These are phyloP conservation scores for Colletotrichum sp. DNA, from an alignment of 2,329 filamentous ascomycete species.

Conservation along the genomic window DNA sequence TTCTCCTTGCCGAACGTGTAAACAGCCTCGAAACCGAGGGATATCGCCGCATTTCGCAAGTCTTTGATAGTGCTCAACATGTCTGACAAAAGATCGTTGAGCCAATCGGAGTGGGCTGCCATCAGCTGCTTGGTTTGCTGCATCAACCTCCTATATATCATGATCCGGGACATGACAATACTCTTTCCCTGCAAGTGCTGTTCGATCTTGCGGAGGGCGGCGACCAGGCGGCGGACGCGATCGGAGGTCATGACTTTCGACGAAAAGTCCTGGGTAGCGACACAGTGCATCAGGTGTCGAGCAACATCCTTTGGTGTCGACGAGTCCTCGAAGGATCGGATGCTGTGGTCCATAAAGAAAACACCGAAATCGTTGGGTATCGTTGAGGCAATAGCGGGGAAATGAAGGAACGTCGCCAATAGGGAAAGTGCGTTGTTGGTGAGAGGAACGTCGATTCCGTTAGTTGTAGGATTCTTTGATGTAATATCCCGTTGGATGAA, in stretches of 20 bases:
- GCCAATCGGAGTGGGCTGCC: slow-evolving; percentile 76
- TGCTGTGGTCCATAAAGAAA: slow-evolving; percentile 82
- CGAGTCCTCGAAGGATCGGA: slow-evolving; percentile 73
- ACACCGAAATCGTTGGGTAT: slow-evolving; percentile 80
- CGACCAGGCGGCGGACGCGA: slow-evolving; percentile 73
- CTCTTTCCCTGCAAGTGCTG: slow-evolving; percentile 79
- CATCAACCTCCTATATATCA: slow-evolving; percentile 80
- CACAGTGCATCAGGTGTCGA: slow-evolving; percentile 79
- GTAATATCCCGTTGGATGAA: slow-evolving; percentile 85
- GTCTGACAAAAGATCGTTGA: slow-evolving; percentile 80
- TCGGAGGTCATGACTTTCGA: slow-evolving; percentile 75
- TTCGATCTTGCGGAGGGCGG: slow-evolving; percentile 74
- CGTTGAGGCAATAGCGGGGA: slow-evolving; percentile 70
- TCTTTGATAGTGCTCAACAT: slow-evolving; percentile 82
- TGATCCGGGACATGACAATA: slow-evolving; percentile 76
- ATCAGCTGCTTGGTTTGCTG: slow-evolving; percentile 75
- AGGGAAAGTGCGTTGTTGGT: slow-evolving; percentile 80
- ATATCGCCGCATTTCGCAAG: slow-evolving; percentile 75
- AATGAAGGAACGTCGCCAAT: slow-evolving; percentile 77
- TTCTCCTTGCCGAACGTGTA: slow-evolving; percentile 73
- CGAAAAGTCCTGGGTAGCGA: slow-evolving; percentile 81
- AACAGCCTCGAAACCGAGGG: slow-evolving; percentile 74
- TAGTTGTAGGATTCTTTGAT: slow-evolving; percentile 57
- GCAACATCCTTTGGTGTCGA: slow-evolving; percentile 77
- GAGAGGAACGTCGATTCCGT: slow-evolving; percentile 69